phyloP scores from a whole-genome alignment of 75 land plant species.

The Cupressus sempervirens region DNA sequence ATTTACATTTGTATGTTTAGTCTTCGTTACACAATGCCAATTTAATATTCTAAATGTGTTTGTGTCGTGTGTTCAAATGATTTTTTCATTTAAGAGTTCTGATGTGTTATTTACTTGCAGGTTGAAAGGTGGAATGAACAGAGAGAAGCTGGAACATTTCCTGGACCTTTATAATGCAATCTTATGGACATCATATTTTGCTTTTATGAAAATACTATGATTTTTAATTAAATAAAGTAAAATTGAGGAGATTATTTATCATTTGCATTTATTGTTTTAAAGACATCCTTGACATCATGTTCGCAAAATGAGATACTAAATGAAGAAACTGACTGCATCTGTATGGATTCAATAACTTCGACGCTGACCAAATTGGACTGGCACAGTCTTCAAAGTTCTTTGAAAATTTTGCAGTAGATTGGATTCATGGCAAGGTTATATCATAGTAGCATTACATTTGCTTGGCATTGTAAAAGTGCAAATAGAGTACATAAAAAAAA shows the following conservation, averaged over 20 bases:
- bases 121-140: constrained; percentile 78
- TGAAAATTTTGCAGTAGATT: not conserved
- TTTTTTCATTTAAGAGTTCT: not conserved
- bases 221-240: not conserved
- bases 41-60: too few relatives aligned
- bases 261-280: not conserved
- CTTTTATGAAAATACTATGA: not conserved
- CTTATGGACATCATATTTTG: not conserved
- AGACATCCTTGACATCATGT: not conserved
- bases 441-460: too few relatives aligned
- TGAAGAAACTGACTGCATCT: not conserved
- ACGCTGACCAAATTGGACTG: not conserved
- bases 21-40: too few relatives aligned
- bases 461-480: too few relatives aligned
- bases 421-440: not conserved
- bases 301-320: not conserved
- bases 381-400: not conserved
- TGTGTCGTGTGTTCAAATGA: not conserved
- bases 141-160: constrained; percentile 68
- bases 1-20: too few relatives aligned
- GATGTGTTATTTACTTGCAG: constrained; percentile 18
- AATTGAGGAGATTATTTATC: not conserved
- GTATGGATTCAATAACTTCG: not conserved
- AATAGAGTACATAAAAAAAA: too few relatives aligned
- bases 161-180: constrained; percentile 46